Evolutionary conservation across 1,284 basidiomycete genomes (phyloP), one percentile per base, ranked within the genome.

Genomic region (Sporisorium graminicola): DNA sequence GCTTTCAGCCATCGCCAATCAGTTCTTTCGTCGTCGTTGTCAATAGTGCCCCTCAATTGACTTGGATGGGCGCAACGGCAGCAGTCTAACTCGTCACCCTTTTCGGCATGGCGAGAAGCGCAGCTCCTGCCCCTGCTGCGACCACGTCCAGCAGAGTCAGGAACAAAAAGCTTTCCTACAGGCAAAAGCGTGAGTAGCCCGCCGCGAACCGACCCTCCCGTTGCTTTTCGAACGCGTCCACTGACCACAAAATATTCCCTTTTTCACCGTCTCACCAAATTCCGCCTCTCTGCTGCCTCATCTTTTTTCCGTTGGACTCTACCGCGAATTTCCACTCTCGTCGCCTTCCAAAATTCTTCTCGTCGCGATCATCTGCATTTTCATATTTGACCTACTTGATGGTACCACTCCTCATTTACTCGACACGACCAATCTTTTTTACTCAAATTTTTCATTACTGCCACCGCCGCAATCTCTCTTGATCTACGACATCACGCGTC

Each of bases 141-240:
- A 72, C 74, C 20, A 56, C 77, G 63, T 76, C 77, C 65, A 81
- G 79, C 74, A 78, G 79, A 74, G 78, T 81, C 68, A 77, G 79
- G 61, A 81, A 77, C 62, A 81, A 81, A 56, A 81, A 81, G 71
- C 77, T 81, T 52, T 77, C 74, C 13, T 79, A 77, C 63, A 73
- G 76, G 52, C 79, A 81, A 62, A 81, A 81, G 65, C 68, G 79
- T 81, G 59, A 67, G 79, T 81, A 35, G 24, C 14, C 49, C 46
- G 33, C 14, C 52, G 8, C 4, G 9, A 5, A 14, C 49, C 12
- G 9, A 8, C 29, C 49, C 13, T 4, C 18, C 7, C 8, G 20
- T n/a, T n/a, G 27, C 22, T 26, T 16, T 7, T 43, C n/a, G n/a
- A 37, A 53, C 58, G 54, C 57, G 61, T 65, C 29, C 57, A 42